phyloP scores from a whole-genome alignment of 208 protist genomes.

The Polymyxa betae region DNA sequence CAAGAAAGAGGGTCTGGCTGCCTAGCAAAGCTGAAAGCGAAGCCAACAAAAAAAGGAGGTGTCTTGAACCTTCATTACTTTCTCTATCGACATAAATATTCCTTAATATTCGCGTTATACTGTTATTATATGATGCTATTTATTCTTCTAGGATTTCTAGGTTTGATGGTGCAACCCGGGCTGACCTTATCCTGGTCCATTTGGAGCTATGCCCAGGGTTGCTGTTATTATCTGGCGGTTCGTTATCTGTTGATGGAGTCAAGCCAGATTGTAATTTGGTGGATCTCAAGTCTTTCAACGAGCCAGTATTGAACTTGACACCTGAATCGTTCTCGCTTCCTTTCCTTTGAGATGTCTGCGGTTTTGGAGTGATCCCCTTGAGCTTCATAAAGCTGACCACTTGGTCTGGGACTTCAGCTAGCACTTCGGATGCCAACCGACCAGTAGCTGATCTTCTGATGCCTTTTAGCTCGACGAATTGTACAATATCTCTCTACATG shows the following conservation, averaged over 20 bases:
- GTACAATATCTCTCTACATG: constrained; percentile 72
- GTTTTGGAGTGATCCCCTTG: constrained; percentile 47
- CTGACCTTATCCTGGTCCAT: not conserved
- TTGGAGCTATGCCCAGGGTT: not conserved
- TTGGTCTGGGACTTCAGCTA: constrained; percentile 66
- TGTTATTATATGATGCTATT: too few species aligned
- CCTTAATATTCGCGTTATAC: too few species aligned
- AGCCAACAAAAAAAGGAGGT: too few species aligned
- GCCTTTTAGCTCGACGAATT: constrained; percentile 74
- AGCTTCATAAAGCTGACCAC: constrained; percentile 59
- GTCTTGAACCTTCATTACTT: too few species aligned
- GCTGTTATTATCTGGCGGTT: not conserved
- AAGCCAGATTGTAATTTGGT: not conserved
- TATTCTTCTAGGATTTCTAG: too few species aligned
- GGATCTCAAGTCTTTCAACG: not conserved
- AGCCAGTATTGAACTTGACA: not conserved
- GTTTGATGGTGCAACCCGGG: not conserved
- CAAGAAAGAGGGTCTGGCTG: not conserved
- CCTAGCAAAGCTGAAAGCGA: too few species aligned
- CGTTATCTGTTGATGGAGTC: not conserved
- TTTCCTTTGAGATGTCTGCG: not conserved
- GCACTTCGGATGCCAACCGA: constrained; percentile 54
- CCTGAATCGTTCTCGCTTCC: not conserved
- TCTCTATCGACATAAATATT: too few species aligned
- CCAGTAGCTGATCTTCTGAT: constrained; percentile 61